A percentile compares a stretch with the other conserved stretches of the same genome.
Conservation (phyloP, 2,329 filamentous ascomycete species). For the Pyrenophora seminiperda region DNA sequence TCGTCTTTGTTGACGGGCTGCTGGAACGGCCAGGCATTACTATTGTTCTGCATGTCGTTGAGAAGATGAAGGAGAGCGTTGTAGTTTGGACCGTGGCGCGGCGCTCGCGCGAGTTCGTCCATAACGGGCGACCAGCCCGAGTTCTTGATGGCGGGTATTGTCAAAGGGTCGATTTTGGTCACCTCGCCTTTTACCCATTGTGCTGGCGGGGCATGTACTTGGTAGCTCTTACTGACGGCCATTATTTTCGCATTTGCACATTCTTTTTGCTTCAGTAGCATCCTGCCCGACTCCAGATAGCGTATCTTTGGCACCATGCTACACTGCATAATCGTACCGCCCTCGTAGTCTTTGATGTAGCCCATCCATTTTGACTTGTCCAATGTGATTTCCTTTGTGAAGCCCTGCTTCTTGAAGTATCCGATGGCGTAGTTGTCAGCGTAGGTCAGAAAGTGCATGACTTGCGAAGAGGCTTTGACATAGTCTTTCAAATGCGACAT, state of each 20-base stretch:
- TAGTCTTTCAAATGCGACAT: conserved; percentile 99
- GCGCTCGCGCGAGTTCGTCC: conserved; percentile 94
- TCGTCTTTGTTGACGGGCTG: conserved; percentile 94
- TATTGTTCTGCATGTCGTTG: conserved; percentile 93
- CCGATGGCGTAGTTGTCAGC: conserved; percentile 99
- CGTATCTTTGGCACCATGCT: conserved; percentile 94
- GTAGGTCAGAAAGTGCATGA: conserved; percentile 99
- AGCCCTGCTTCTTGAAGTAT: conserved; percentile 99
- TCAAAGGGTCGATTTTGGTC: conserved; percentile 79
- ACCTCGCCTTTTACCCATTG: conserved; percentile 75
- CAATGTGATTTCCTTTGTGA: conserved; percentile 97
- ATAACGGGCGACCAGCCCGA: conserved; percentile 97
- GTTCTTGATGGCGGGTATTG: conserved; percentile 82
- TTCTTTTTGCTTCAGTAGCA: conserved; percentile 97
- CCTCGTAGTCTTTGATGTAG: conserved; percentile 99
- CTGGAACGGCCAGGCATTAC: conserved; percentile 91
- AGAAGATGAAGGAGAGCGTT: conserved; percentile 90
- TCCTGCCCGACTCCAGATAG: conserved; percentile 88
- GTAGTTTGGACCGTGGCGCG: conserved; percentile 94
- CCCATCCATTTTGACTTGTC: conserved; percentile 95
- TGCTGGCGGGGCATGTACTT: conserved; percentile 81
- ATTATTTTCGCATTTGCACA: conserved; percentile 93
- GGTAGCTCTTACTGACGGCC: conserved; percentile 85
- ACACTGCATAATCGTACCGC: conserved; percentile 99
- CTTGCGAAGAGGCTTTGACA: conserved; percentile 92